phyloP scores from a whole-genome alignment of 805 yeast genomes.

The Saccharomycopsis olivae region DNA sequence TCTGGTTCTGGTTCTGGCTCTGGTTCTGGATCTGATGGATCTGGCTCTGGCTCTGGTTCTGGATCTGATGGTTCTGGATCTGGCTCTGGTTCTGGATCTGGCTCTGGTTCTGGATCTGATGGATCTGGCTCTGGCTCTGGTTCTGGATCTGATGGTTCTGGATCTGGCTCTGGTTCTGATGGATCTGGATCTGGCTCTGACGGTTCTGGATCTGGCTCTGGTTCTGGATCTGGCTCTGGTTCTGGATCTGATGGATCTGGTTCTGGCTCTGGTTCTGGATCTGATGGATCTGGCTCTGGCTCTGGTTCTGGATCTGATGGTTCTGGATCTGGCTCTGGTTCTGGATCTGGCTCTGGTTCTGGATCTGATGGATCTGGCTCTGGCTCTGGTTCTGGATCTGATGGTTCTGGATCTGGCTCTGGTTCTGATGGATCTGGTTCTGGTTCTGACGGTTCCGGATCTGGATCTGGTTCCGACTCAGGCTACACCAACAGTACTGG shows the following conservation, averaged over 20 bases:
- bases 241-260: not conserved
- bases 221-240: too few relatives aligned
- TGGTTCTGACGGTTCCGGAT: constrained; percentile 1
- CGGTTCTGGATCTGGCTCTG: too few relatives aligned
- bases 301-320: not conserved
- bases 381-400: not conserved
- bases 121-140: constrained; percentile 2
- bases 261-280: not conserved
- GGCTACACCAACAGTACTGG: too few relatives aligned
- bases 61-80: not conserved
- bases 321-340: constrained; percentile 7
- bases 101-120: not conserved
- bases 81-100: constrained; percentile 3
- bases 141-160: constrained; percentile 1
- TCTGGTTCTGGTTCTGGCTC: constrained; percentile 3
- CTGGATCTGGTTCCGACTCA: constrained; percentile 4
- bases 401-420: not conserved
- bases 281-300: constrained; percentile 1
- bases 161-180: not conserved
- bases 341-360: not conserved
- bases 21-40: constrained; percentile 3
- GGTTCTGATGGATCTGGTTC: constrained; percentile 1
- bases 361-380: constrained; percentile 2
- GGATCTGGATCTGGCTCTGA: constrained; percentile 1
- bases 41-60: constrained; percentile 1